Conservation (phyloP, 345 rosid species). For the thale cress (Arabidopsis thaliana) region DNA sequence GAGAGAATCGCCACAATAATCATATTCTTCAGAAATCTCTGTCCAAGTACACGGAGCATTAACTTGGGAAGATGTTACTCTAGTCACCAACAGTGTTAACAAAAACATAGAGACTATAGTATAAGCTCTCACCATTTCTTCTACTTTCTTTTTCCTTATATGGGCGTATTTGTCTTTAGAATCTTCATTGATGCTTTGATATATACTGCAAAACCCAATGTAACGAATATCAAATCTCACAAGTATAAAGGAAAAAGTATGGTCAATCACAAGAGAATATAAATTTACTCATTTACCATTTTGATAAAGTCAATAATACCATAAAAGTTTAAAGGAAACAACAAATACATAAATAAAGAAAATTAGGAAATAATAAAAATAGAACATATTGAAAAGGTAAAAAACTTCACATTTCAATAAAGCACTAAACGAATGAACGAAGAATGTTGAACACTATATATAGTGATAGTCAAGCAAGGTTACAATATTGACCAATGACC, state of each 20-base stretch:
- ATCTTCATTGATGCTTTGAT: not conserved
- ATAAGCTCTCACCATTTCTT: not conserved
- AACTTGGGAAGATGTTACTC: not conserved
- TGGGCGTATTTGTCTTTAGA: not conserved
- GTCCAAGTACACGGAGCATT: not conserved
- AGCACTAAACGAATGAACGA: too few species aligned
- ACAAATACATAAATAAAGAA: too few species aligned
- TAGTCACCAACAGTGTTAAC: not conserved
- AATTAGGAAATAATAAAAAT: too few species aligned
- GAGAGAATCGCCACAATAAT: not conserved
- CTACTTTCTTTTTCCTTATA: not conserved
- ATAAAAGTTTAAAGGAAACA: too few species aligned
- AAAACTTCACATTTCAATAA: too few species aligned
- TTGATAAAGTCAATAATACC: not conserved
- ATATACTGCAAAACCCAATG: not conserved
- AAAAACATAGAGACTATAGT: not conserved
- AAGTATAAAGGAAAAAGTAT: not conserved
- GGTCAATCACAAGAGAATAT: not conserved
- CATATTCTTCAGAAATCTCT: not conserved
- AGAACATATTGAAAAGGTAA: not conserved
- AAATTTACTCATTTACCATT: not conserved
- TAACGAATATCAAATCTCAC: not conserved
- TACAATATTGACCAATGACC: too few species aligned
- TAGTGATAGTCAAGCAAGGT: too few species aligned
- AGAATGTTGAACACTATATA: too few species aligned